Conservation (phyloP, 2,329 filamentous ascomycete species). For the Mycosphaerella arachidis region DNA sequence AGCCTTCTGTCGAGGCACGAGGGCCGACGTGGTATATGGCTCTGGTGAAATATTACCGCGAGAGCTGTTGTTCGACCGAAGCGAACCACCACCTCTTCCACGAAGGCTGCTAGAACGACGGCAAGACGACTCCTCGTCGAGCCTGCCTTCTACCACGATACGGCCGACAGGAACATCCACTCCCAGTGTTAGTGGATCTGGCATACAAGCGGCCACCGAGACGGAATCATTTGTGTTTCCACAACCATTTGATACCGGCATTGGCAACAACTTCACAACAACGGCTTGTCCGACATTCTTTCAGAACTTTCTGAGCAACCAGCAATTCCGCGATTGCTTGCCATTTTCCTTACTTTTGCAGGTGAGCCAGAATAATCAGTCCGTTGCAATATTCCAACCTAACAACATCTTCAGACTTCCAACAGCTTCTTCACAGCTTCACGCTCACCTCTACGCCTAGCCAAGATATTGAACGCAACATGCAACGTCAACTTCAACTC, state of each 20-base stretch:
- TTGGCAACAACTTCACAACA: slow-evolving; percentile 51
- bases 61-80: slow-evolving; percentile 28
- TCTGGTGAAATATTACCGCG: slow-evolving; percentile 12
- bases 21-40: slow-evolving; percentile 17
- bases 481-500: slow-evolving; percentile 63
- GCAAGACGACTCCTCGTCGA: slow-evolving; percentile 17
- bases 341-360: slow-evolving; percentile 80
- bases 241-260: slow-evolving; percentile 44
- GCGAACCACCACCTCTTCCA: slow-evolving; percentile 22
- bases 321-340: slow-evolving; percentile 68
- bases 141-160: slow-evolving; percentile 11
- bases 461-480: slow-evolving; percentile 71
- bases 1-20: slow-evolving; percentile 19
- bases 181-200: slow-evolving; percentile 11
- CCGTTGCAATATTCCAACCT: neutral
- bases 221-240: slow-evolving; percentile 32
- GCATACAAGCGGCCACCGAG: slow-evolving; percentile 20
- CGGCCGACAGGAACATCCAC: slow-evolving; percentile 15
- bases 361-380: slow-evolving; percentile 45
- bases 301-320: slow-evolving; percentile 59
- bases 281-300: slow-evolving; percentile 63
- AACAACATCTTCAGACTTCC: slow-evolving; percentile 58
- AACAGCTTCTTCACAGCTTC: slow-evolving; percentile 76
- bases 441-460: slow-evolving; percentile 66
- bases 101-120: slow-evolving; percentile 23